Evolutionary conservation across 2,329 filamentous ascomycete species (phyloP), one percentile per base, ranked within the genome.

Genomic region (Exophiala phaeomuriformis): DNA sequence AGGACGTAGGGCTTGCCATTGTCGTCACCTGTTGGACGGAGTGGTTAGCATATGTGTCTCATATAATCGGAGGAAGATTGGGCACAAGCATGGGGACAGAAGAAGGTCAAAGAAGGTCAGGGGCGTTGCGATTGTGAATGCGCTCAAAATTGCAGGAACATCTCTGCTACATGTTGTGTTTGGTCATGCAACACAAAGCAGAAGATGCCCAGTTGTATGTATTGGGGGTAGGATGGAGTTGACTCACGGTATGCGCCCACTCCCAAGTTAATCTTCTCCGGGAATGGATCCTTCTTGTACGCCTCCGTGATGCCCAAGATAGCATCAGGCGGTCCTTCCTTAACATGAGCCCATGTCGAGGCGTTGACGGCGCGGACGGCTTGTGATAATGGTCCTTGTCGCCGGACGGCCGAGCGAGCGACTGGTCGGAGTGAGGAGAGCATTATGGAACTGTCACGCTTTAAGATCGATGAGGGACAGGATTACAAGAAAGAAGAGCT

Each of bases 231-330:
- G 28, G 10, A 19, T 28, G 29, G 6, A 28, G 39, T 27, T 41
- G 7, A 58, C 71, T 64, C 68, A 76, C 93, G 90, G 83, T 98
- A 98, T 68, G 93, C 93, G 68, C 93, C 93, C 64, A 97, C 93
- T 76, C 90, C 93, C 58, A 98, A 78, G 78, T 97, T 97, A 80
- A 98, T 97, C 84, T 97, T 98, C 78, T 95, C 83, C 60, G 83
- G 77, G 74, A 94, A 91, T 67, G 78, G 81, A 72, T 98, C 93
- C 73, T 90, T 90, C 81, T 97, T 98, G 86, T 93, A 98, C 58
- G 93, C 93, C 77, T 98, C 93, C 60, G 93, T 97, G 75, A 98
- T 75, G 67, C 75, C 75, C 57, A 76, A 68, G 62, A 76, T 76
- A 31, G 73, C 74, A 65, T 71, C 69, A 69, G 91, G 90, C 81